Evolutionary conservation across 2,329 filamentous ascomycete species (phyloP).

Genomic region (Trichoderma sp.): DNA sequence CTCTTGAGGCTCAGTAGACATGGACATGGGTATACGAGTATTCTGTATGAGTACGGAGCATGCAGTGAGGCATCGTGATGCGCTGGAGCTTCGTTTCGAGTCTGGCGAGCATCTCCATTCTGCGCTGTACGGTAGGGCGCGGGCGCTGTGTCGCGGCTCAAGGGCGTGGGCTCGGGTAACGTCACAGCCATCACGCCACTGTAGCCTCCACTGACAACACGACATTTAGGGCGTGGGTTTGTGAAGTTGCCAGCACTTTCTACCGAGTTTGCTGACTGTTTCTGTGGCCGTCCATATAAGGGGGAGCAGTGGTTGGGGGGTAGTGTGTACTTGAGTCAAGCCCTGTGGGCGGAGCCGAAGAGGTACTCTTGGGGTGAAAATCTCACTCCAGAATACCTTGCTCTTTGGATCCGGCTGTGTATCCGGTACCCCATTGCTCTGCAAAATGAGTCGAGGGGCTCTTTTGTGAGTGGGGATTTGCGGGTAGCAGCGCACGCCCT

Average conservation of each 20-base stretch:
- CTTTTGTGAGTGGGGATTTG: neutral
- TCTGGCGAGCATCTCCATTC: neutral
- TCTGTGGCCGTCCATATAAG: neutral
- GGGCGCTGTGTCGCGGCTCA: neutral
- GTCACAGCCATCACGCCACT: constrained; percentile 22
- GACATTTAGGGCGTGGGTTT: constrained; percentile 13
- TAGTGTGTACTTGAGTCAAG: neutral
- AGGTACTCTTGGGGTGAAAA: neutral
- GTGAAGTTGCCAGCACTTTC: constrained; percentile 2
- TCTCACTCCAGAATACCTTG: neutral
- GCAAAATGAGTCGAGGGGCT: neutral
- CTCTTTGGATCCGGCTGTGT: neutral
- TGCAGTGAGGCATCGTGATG: neutral
- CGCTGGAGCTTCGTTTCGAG: neutral
- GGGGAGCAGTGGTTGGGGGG: neutral
- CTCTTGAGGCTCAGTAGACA: neutral
- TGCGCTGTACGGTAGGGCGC: neutral
- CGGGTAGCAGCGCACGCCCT: neutral
- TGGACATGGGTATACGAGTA: neutral
- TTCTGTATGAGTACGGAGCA: neutral
- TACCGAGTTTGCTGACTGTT: neutral
- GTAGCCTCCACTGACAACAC: constrained; percentile 20
- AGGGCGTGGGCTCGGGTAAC: neutral
- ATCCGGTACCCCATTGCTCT: neutral
- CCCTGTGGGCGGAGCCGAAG: neutral